Percentiles rank a stretch among this genome's conserved stretches.
These are phyloP conservation scores for Podospora pseudopauciseta DNA, from an alignment of 495 filamentous ascomycete species.

Conservation along the genomic window DNA sequence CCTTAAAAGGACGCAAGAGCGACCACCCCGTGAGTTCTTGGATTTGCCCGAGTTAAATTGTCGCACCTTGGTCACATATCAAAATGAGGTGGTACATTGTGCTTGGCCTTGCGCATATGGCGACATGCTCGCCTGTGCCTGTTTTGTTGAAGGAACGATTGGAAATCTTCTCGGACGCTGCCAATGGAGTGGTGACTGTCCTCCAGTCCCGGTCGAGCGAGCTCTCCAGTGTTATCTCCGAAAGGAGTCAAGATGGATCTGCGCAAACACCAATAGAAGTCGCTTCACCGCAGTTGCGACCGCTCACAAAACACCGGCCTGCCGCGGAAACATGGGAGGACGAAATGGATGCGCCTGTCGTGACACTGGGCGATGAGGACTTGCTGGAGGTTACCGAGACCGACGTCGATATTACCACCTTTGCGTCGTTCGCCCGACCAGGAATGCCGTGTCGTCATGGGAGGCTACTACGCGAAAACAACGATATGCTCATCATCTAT, in stretches of 20 bases:
- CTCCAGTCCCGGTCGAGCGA: neutral
- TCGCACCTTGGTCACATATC: neutral
- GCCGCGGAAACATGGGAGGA: neutral
- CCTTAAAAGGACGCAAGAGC: neutral
- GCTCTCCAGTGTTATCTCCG: neutral
- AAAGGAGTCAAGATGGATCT: neutral
- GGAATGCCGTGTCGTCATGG: constrained; percentile 18
- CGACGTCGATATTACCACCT: constrained; percentile 2
- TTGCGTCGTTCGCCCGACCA: neutral
- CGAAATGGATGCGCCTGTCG: neutral
- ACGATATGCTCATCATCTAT: constrained; percentile 39
- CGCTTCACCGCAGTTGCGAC: neutral
- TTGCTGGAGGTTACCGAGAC: constrained; percentile 3
- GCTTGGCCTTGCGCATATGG: constrained; percentile 20
- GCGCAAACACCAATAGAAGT: neutral
- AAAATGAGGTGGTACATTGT: constrained; percentile 26
- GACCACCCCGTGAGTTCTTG: neutral
- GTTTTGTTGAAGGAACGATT: constrained; percentile 1
- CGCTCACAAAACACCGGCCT: constrained; percentile 13
- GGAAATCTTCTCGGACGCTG: constrained; percentile 7
- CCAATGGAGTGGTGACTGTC: constrained; percentile 1
- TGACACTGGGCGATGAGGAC: constrained; percentile 20
- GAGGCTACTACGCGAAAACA: constrained; percentile 29
- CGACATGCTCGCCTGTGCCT: constrained; percentile 18
- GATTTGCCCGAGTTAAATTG: too few relatives aligned